phyloP scores from a whole-genome alignment of 2,329 filamentous ascomycete species.

The Pyricularia sp. region DNA sequence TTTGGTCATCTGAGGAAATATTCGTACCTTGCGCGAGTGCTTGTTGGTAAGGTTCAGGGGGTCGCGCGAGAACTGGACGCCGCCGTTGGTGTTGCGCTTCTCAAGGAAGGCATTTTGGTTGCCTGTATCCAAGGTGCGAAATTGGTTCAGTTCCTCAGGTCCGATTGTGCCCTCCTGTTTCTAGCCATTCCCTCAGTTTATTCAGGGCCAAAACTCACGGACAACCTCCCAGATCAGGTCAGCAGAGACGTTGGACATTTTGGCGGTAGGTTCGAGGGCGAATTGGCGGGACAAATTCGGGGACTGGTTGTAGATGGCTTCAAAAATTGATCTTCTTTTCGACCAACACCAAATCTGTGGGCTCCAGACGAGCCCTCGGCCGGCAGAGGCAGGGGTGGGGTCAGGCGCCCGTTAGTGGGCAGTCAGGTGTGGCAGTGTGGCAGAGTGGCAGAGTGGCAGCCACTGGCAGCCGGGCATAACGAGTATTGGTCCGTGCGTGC shows the following conservation, averaged over 20 bases:
- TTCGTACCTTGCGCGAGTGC: conserved; percentile 72
- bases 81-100: conserved; percentile 71
- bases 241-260: conserved; percentile 66
- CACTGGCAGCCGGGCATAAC: neutral
- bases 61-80: conserved; percentile 84
- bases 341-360: conserved; percentile 21
- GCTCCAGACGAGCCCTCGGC: conserved; percentile 14
- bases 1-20: neutral
- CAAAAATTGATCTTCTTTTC: conserved; percentile 1
- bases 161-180: neutral
- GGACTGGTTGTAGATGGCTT: neutral
- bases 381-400: neutral
- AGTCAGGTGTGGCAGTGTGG: neutral
- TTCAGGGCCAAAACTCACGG: conserved; percentile 52
- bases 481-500: neutral
- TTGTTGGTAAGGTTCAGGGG: conserved; percentile 87
- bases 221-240: conserved; percentile 92
- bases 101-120: conserved; percentile 81
- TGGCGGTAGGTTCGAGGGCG: conserved; percentile 25
- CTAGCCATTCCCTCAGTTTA: neutral
- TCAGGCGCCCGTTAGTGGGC: neutral
- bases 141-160: neutral
- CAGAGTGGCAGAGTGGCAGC: neutral
- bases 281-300: neutral
- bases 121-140: conserved; percentile 37